Evolutionary conservation across 164 flowering plant species (phyloP).

Genomic region (Saururus chinensis): DNA sequence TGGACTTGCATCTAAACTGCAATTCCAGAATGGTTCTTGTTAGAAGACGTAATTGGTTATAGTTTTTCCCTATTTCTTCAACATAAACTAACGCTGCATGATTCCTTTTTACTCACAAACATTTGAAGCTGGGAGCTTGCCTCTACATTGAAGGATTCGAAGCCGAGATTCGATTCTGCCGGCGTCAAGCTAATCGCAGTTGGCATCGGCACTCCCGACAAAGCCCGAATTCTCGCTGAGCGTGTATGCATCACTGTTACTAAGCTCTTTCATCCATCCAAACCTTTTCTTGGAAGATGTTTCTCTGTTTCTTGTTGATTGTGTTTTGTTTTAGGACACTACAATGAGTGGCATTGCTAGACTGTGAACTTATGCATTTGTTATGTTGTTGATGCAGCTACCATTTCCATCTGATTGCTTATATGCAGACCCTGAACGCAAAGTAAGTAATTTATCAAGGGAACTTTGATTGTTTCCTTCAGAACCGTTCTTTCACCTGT

Average conservation of each 20-base stretch:
- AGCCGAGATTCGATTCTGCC: constrained; percentile 55
- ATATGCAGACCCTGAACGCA: constrained; percentile 85
- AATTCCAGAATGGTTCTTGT: not conserved
- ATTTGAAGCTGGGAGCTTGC: constrained; percentile 85
- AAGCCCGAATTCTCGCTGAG: constrained; percentile 77
- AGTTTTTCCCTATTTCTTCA: constrained; percentile 2
- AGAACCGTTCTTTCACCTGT: no score
- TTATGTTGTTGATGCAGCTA: constrained; percentile 36
- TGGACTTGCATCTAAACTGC: not conserved
- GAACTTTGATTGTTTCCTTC: no score
- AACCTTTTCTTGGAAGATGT: no score
- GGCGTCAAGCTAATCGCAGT: constrained; percentile 86
- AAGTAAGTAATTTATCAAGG: constrained; percentile 30
- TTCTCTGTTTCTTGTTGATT: not conserved
- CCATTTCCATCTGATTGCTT: constrained; percentile 90
- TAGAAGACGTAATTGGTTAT: not conserved
- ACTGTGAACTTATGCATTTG: not conserved
- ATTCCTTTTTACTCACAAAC: not conserved
- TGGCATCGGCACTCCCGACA: constrained; percentile 82
- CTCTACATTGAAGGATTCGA: constrained; percentile 52
- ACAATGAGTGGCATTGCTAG: not conserved
- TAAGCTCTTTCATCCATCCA: not conserved
- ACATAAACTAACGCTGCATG: not conserved
- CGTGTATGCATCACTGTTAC: constrained; percentile 29
- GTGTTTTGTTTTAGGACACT: not conserved